These are phyloP conservation scores for Coriolopsis trogii DNA, from an alignment of 1,284 basidiomycete species.

Conservation along the genomic window DNA sequence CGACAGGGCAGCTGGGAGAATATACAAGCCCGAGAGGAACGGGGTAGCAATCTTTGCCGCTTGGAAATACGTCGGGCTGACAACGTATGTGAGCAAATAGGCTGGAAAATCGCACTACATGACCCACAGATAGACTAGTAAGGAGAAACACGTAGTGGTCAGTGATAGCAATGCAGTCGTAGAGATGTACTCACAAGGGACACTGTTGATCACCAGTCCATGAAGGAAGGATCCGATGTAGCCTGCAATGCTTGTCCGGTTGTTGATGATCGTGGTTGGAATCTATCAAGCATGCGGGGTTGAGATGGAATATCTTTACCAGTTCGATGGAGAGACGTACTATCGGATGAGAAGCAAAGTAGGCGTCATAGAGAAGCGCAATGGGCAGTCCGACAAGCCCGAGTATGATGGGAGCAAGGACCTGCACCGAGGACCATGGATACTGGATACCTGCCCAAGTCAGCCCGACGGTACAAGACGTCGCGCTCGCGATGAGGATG, in stretches of 20 bases:
- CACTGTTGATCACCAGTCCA: slow-evolving; percentile 7
- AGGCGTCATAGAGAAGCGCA: too few species aligned
- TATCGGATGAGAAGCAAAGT: too few species aligned
- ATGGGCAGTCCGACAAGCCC: too few species aligned
- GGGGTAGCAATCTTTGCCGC: slow-evolving; percentile 45
- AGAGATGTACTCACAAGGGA: slow-evolving; percentile 6
- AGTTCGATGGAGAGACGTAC: too few species aligned
- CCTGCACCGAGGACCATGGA: slow-evolving; percentile 21
- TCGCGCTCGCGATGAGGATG: slow-evolving; percentile 18
- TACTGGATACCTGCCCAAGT: slow-evolving; percentile 26
- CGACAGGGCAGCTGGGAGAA: slow-evolving; percentile 34
- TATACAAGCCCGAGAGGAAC: slow-evolving; percentile 45
- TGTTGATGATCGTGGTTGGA: too few species aligned
- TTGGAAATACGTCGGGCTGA: slow-evolving; percentile 57
- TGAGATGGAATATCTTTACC: too few species aligned
- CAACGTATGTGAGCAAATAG: slow-evolving; percentile 35
- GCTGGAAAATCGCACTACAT: neutral
- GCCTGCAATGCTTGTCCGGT: neutral
- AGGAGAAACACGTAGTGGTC: too few species aligned
- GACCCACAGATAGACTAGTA: too few species aligned
- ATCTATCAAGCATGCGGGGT: too few species aligned
- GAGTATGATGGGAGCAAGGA: slow-evolving; percentile 25
- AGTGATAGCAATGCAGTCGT: neutral
- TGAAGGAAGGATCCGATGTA: slow-evolving; percentile 28
- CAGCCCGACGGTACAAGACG: slow-evolving; percentile 13